Base-by-base conservation (phyloP, 2,329 filamentous ascomycete genomes). In the Ascochyta rabiei region DNA sequence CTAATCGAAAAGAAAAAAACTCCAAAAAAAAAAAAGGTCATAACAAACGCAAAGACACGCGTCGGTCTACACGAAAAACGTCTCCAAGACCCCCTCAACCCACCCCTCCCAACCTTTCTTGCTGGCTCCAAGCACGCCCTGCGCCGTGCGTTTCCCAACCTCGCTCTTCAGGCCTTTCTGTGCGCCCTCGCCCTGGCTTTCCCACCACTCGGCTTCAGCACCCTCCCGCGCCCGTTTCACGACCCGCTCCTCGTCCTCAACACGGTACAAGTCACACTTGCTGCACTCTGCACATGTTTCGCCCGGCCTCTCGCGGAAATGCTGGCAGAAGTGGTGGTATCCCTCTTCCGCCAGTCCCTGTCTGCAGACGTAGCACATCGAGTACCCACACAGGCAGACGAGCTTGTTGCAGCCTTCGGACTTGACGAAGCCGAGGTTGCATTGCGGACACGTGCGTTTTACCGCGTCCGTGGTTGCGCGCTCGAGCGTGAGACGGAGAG, bases 311-410 rank as follows among this genome's bases (percentile, higher is more conserved):
- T 90, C 88, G 8, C 95, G 84, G 74, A 98, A 98, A 76, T 98
- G 95, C 72, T 96, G 90, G 73, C 95, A 99, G 70, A 97, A 99
- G 75, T 99, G 95, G 34, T 86, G 83, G 75, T 99, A 98, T 0
- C 93, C 93, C 72, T 93, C 88, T 2, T 78, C 56, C 44, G 84
- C 79, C 16, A 83, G 76, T n/a, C 79, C 76, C 37, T 76, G 71
- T 35, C 95, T 90, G 75, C 95, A 99, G 41, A 98, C 86, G 70
- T 99, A 99, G 74, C 95, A 99, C 93, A 98, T 98, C 65, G 90
- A 89, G 77, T 98, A 98, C 8, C 95, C 95, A 76, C 95, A 99
- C 15, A 92, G 87, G 72, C 95, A 98, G 6, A 91, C 93, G 35
- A 99, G 83, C 78, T 98, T 98, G 80, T 99, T 99, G 83, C 95